Evolutionary conservation across 257 asterid genomes (phyloP), one percentile per base, ranked within the genome.

Genomic region (Lantana camara): DNA sequence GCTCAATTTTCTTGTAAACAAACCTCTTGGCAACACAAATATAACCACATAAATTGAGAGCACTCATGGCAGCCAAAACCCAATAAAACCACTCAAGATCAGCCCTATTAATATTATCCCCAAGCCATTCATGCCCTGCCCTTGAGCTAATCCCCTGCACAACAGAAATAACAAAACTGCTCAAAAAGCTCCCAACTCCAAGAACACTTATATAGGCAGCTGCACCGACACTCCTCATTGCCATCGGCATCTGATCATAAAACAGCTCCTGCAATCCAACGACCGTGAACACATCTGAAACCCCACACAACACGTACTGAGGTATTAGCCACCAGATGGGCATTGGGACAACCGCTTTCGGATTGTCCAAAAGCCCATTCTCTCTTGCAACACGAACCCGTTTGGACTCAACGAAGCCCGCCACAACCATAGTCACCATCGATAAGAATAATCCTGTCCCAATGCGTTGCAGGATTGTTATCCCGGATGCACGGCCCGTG

Each of bases 201-300:
- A 71, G 19, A 3, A 74, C 72, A 46, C 83, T 79, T 10, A 78
- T 45, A 21, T 77, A 76, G 0, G 82, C 79, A 14, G 88, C 82
- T 11, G 85, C 82, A 16, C 88, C 88, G 14, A 79, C 24, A 27
- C 88, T 82, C 22, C 84, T 70, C 82, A 82, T 70, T 14, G 24
- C 78, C 7, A 27, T 57, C 1, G 88, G 88, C 88, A 82, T 76
- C 27, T 82, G 85, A 69, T 76, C 80, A 23, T 82, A 82, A 59
- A 82, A 82, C 58, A 82, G 21, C 57, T 82, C 88, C 20, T 82
- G 88, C 71, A 82, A 41, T 17, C 88, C 88, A 11, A 82, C 79
- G 6, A 79, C 57, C 1, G 84, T 73, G 63, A 82, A 79, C 60
- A 79, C 77, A 47, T 82, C 84, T 13, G 80, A 59, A 14, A 82